A percentile compares a stretch with the other conserved stretches of the same genome.
phyloP scores from a whole-genome alignment of 2,329 filamentous ascomycete species.

The Colletotrichum camelliae region DNA sequence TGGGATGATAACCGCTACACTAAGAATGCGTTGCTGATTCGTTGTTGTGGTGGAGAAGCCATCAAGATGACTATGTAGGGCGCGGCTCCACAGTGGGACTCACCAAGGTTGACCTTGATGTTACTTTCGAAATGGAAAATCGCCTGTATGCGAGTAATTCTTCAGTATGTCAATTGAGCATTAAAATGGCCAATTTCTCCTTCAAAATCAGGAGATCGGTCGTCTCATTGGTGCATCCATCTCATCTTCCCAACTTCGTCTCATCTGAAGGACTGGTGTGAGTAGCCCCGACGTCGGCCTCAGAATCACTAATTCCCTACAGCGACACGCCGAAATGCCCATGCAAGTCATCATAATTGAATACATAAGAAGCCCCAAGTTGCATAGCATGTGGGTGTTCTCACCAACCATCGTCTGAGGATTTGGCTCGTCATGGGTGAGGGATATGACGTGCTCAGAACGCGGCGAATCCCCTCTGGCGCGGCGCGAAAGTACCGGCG shows the following conservation, averaged over 20 bases:
- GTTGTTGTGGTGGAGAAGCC: not conserved
- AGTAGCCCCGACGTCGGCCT: not conserved
- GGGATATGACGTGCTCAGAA: slow-evolving; percentile 19
- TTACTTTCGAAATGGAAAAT: not conserved
- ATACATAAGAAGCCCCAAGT: rapidly evolving
- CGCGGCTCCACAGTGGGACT: rapidly evolving
- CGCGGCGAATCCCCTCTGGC: not conserved
- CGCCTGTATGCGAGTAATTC: not conserved
- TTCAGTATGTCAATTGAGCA: rapidly evolving
- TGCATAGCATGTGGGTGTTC: not conserved
- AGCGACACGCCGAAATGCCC: not conserved
- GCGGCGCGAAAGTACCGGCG: not conserved
- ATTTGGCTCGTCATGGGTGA: slow-evolving; percentile 1
- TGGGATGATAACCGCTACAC: not conserved
- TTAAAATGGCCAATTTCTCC: too few species aligned
- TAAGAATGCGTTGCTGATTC: not conserved
- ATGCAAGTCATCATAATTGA: not conserved
- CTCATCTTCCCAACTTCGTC: not conserved
- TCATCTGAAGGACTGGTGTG: not conserved
- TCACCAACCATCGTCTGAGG: not conserved
- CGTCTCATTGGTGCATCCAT: not conserved
- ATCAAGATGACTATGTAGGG: not conserved
- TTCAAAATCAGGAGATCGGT: too few species aligned
- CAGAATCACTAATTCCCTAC: rapidly evolving
- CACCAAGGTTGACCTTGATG: not conserved